phyloP scores from a whole-genome alignment of 2,329 filamentous ascomycete species.

The Penicillium sp. region DNA sequence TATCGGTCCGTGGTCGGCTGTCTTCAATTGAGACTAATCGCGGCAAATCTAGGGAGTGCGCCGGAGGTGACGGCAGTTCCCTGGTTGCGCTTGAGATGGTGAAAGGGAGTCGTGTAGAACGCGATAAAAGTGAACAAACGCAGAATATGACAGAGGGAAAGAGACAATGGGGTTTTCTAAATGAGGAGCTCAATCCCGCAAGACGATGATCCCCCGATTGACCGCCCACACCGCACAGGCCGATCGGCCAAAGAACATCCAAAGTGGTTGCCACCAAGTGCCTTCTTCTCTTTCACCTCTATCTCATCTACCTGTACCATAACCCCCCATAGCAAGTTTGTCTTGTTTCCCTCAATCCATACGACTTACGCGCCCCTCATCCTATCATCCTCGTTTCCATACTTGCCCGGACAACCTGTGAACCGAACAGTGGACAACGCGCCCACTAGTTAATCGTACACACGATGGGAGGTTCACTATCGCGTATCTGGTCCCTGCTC shows the following conservation, averaged over 20 bases:
- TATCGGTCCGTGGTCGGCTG: not conserved
- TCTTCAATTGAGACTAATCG: constrained; percentile 9
- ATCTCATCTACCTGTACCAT: constrained; percentile 9
- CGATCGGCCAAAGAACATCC: constrained; percentile 16
- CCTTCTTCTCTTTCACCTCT: constrained; percentile 7
- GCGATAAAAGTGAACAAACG: not conserved
- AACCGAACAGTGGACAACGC: not conserved
- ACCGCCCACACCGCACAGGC: constrained; percentile 29
- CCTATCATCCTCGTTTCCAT: not conserved
- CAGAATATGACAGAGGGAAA: not conserved
- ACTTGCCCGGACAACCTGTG: constrained; percentile 2
- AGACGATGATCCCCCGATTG: constrained; percentile 22
- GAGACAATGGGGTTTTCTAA: constrained; percentile 7
- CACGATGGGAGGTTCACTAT: constrained; percentile 57
- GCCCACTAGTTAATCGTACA: constrained; percentile 17
- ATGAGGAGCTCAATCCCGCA: constrained; percentile 14
- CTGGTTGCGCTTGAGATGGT: not conserved
- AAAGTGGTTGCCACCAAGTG: constrained; percentile 25
- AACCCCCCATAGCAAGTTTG: not conserved
- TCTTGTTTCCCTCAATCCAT: not conserved
- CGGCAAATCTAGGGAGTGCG: constrained; percentile 20
- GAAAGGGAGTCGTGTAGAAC: not conserved
- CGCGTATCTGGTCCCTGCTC: constrained; percentile 66
- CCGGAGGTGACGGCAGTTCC: not conserved
- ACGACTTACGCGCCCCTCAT: constrained; percentile 1